Evolutionary conservation across 148 eudicot species (phyloP).

Genomic region (Diospyros kaki): DNA sequence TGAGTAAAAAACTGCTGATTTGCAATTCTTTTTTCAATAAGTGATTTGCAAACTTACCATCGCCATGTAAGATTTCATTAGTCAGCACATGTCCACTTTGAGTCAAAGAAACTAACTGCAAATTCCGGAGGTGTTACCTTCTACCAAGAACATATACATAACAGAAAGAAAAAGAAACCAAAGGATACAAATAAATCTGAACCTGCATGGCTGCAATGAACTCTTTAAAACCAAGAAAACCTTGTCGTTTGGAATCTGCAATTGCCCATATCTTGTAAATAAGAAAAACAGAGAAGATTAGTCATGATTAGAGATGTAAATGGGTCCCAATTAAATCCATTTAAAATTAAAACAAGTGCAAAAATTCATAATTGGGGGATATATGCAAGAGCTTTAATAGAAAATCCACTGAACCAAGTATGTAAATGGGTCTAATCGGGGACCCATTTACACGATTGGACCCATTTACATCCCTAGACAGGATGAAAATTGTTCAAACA

Average conservation of each 20-base stretch:
- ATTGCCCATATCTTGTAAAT: conserved; percentile 76
- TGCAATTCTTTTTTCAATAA: not conserved
- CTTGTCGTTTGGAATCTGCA: conserved; percentile 88
- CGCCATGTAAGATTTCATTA: conserved; percentile 42
- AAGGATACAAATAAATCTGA: not conserved
- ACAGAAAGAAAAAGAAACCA: not conserved
- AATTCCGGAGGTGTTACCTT: not conserved
- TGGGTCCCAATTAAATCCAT: too few relatives aligned
- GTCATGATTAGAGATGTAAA: too few relatives aligned
- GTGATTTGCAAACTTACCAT: conserved; percentile 24
- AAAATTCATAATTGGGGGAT: too few relatives aligned
- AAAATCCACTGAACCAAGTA: too few relatives aligned
- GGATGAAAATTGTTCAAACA: too few relatives aligned
- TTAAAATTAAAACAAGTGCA: too few relatives aligned
- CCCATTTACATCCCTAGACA: too few relatives aligned
- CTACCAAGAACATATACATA: not conserved
- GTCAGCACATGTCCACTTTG: conserved; percentile 71
- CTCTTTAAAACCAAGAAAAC: conserved; percentile 82
- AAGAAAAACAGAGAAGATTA: not conserved
- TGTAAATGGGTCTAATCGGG: too few relatives aligned
- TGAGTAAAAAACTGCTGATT: not conserved
- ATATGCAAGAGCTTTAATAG: too few relatives aligned
- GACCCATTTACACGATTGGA: too few relatives aligned
- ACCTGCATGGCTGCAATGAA: conserved; percentile 96
- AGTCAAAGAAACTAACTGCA: conserved; percentile 76